Evolutionary conservation across 192 early-diverging fungal species (phyloP).

Genomic region (Podila verticillata): DNA sequence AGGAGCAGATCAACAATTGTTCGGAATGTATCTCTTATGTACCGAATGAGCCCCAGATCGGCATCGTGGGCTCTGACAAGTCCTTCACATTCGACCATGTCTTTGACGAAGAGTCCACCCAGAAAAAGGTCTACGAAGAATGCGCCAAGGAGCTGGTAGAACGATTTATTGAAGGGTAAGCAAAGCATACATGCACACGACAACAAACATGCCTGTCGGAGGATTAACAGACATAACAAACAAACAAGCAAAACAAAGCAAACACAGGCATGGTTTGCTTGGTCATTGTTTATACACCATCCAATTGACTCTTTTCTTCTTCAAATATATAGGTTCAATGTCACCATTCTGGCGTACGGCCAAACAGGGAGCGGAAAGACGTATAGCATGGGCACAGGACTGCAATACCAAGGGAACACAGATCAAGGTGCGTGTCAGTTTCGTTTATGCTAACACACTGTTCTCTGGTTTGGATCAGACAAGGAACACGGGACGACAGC

Average conservation of each 20-base stretch:
- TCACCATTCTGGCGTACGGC: constrained; percentile 90
- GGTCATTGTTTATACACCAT: not conserved
- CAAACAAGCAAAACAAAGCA: constrained; percentile 2
- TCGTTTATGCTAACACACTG: not conserved
- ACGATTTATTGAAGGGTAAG: constrained; percentile 79
- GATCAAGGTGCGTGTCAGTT: constrained; percentile 32
- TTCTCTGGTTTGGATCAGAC: not conserved
- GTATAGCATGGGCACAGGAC: constrained; percentile 92
- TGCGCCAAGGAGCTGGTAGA: constrained; percentile 69
- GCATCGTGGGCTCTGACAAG: constrained; percentile 67
- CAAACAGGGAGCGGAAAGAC: constrained; percentile 97
- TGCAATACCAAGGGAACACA: constrained; percentile 51
- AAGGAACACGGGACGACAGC: not conserved
- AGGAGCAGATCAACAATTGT: constrained; percentile 74
- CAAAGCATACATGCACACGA: not conserved
- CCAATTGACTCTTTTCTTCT: not conserved
- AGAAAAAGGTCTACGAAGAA: constrained; percentile 66
- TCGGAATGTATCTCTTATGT: constrained; percentile 68
- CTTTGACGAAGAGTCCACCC: constrained; percentile 62
- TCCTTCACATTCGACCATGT: constrained; percentile 79
- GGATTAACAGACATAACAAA: not conserved
- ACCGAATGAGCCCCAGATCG: constrained; percentile 68
- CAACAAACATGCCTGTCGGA: too few relatives aligned
- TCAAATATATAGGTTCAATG: constrained; percentile 80
- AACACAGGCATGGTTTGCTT: not conserved